A percentile compares a stretch with the other conserved stretches of the same genome.
These are phyloP conservation scores for Erodium maritimum DNA, from an alignment of 345 rosid genomes.

Conservation along the genomic window DNA sequence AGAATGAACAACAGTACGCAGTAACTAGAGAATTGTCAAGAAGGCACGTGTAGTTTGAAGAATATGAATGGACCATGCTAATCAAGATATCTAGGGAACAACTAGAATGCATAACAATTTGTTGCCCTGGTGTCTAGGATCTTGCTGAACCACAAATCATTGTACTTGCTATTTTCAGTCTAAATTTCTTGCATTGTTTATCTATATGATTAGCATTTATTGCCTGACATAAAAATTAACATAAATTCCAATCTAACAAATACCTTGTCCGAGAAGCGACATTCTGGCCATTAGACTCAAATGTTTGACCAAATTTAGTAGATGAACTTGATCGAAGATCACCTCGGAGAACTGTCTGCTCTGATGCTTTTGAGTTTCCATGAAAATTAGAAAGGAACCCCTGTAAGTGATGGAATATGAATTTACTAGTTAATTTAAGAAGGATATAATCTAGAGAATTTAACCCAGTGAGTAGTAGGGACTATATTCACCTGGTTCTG, in stretches of 20 bases:
- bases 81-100: too few species aligned
- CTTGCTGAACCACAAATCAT: too few species aligned
- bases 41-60: too few species aligned
- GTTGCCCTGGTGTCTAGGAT: too few species aligned
- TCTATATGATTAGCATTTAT: too few species aligned
- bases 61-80: too few species aligned
- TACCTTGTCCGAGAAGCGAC: neutral
- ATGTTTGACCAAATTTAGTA: neutral
- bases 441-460: neutral
- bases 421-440: neutral
- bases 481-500: conserved; percentile 37
- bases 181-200: too few species aligned
- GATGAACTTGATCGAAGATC: neutral
- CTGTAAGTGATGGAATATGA: conserved; percentile 15
- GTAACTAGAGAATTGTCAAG: too few species aligned
- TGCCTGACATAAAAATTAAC: neutral
- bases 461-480: neutral
- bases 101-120: too few species aligned
- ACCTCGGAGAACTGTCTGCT: conserved; percentile 12
- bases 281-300: neutral
- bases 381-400: conserved; percentile 24
- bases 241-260: neutral
- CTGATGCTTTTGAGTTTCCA: conserved; percentile 27
- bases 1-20: neutral
- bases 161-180: too few species aligned